Base-by-base conservation (phyloP, 2,329 filamentous ascomycete species). In the Botrytis sinoallii region DNA sequence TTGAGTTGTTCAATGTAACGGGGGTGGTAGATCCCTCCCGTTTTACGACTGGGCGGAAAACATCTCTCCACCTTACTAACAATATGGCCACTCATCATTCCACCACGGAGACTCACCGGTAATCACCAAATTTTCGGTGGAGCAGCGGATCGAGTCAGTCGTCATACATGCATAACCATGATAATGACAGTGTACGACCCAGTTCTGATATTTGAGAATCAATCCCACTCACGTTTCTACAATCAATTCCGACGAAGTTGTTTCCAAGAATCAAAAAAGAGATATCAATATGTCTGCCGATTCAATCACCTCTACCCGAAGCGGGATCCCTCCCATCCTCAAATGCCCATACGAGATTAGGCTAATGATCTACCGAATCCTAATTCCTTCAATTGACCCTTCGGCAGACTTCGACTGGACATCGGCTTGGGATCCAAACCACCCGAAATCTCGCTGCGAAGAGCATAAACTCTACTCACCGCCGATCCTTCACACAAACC, bases 341-440 rank as follows among this genome's bases (percentile, higher is more conserved):
- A 67, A 68, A 42, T 69, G 66, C 42, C 71, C 71, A 29, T 69
- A 69, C 55, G 71, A 73, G 42, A 73, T 73, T 69, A 57, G 71
- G 55, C 29, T 73, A 35, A 57, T 73, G 71, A 73, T 73, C 55
- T 73, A 73, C 46, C 71, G 71, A 38, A 46, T 52, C 29, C 44
- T 73, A 12, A 73, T 73, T 38, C 71, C 71, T 44, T 67, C 71
- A 44, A 73, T 73, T 18, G 63, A 73, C 42, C 42, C 66, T 57
- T 69, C 66, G 35, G 66, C 64, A 38, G 44, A 73, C 29, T 73
- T 69, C 42, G 35, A 69, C 42, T 73, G 71, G 71, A 69, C 71
- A 40, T 69, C 64, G 1, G 71, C 71, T 32, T 73, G 71, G 71
- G 64, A 73, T 55, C 71, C 71, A 32, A 69, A 73, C 18, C 61